Percentiles rank a stretch among this genome's conserved stretches.
These are phyloP conservation scores for Sugiyamaella neomexicana DNA, from an alignment of 1,139 yeast genomes.

Conservation along the genomic window DNA sequence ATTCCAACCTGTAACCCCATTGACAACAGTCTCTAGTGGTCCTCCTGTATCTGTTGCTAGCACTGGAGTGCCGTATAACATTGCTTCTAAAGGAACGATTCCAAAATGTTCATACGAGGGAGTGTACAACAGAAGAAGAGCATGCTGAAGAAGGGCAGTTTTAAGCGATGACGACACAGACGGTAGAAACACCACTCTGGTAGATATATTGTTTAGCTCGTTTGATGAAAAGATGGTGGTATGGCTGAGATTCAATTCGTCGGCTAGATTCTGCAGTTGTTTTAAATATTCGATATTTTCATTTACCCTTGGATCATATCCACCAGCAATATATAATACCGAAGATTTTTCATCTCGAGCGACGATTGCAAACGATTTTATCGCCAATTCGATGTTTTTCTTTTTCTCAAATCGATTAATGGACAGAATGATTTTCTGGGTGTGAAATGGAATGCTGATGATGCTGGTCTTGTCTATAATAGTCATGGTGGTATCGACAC, in stretches of 20 bases:
- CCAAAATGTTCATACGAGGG: conserved; percentile 96
- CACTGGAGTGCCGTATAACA: conserved; percentile 81
- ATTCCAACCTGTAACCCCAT: conserved; percentile 76
- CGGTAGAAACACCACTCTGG: conserved; percentile 72
- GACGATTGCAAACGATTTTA: conserved; percentile 51
- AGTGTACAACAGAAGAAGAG: conserved; percentile 74
- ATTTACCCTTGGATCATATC: conserved; percentile 71
- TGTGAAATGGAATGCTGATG: conserved; percentile 7
- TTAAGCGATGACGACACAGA: conserved; percentile 70
- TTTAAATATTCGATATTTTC: conserved; percentile 76
- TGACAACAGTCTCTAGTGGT: conserved; percentile 76
- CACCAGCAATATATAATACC: conserved; percentile 79
- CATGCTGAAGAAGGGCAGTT: conserved; percentile 57
- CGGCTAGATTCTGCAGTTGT: conserved; percentile 57
- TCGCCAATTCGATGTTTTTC: conserved; percentile 78
- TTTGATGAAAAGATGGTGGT: conserved; percentile 17
- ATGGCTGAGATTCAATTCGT: conserved; percentile 26
- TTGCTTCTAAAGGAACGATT: conserved; percentile 94
- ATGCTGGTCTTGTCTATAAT: neutral
- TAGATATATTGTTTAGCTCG: neutral
- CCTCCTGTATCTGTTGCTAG: conserved; percentile 90
- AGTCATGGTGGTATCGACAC: conserved; percentile 54
- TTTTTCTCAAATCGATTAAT: conserved; percentile 87
- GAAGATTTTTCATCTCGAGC: conserved; percentile 14
- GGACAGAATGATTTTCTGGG: conserved; percentile 57